These are phyloP conservation scores for Xylaria intraflava DNA, from an alignment of 495 filamentous ascomycete species.

Conservation along the genomic window DNA sequence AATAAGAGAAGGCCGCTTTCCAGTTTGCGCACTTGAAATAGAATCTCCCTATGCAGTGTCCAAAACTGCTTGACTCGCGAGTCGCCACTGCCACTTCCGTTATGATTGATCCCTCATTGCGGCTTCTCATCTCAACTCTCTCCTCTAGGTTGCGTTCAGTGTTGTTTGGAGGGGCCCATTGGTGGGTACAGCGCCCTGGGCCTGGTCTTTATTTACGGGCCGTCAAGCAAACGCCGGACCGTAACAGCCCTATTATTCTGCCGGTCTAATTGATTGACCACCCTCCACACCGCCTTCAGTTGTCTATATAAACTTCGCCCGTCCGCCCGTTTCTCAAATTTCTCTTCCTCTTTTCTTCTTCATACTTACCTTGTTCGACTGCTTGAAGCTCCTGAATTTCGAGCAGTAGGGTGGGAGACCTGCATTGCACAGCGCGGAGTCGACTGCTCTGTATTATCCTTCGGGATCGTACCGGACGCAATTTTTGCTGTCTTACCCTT, in stretches of 20 bases:
- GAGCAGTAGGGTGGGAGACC: slow-evolving; percentile 55
- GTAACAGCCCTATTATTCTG: background rate
- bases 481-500: slow-evolving; percentile 23
- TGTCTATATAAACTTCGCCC: slow-evolving; percentile 16
- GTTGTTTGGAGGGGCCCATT: too few species aligned
- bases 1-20: too few species aligned
- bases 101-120: too few species aligned
- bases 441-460: slow-evolving; percentile 61
- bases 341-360: slow-evolving; percentile 46
- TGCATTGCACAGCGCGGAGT: slow-evolving; percentile 77
- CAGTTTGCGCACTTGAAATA: too few species aligned
- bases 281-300: slow-evolving; percentile 8
- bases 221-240: background rate
- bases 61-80: too few species aligned
- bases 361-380: slow-evolving; percentile 73
- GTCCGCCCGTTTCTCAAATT: slow-evolving; percentile 2
- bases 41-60: too few species aligned
- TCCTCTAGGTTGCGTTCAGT: too few species aligned
- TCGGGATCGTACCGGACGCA: slow-evolving; percentile 54
- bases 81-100: too few species aligned
- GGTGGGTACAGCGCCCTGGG: too few species aligned
- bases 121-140: too few species aligned
- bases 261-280: slow-evolving; percentile 1
- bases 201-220: too few species aligned
- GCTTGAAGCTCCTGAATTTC: slow-evolving; percentile 55